Evolutionary conservation across 768 basidiomycete genomes (phyloP), one percentile per base, ranked within the genome.

Genomic region (Hortiboletus flavorubellus): DNA sequence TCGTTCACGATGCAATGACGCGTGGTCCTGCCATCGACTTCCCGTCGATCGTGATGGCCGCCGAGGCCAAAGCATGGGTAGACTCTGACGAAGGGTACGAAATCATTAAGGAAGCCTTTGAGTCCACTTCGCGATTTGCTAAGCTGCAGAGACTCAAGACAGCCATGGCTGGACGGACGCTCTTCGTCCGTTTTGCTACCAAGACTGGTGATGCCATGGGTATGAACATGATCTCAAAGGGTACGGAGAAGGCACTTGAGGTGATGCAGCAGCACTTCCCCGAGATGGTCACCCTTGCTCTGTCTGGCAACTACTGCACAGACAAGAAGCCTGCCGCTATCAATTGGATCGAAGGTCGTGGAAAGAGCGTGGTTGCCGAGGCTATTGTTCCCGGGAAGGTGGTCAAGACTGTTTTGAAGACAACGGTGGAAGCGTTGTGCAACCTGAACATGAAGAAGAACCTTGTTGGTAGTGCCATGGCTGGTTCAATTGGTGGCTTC

Each of bases 161-260:
- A 45, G 91, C 88, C 5, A 76, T 98, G 70, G 97, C 97, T 7
- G 97, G 97, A 6, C 83, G 97, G 40, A 96, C 93, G 38, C 75
- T 99, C 38, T 99, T 86, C 68, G 86, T 98, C 23, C 84, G 97
- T 45, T 98, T 99, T 67, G 89, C 90, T 55, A 97, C 94, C 14
- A 86, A 84, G 51, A 98, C 97, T 0, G 97, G 95, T 31, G 96
- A 98, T 66, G 96, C 97, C 40, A 99, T 98, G 96, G 97, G 97
- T 16, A 99, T 99, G 97, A 99, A 99, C 78, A 99, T 98, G 97
- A 97, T 98, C 67, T 91, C 89, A 9, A 99, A 99, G 75, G 97
- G 95, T 3, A 94, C 93, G 10, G 97, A 98, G 76, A 91, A 90
- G 73, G 94, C 94, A 21, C 80, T 99, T 12, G 93, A 89, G 65